Evolutionary conservation across 345 rosid genomes (phyloP), one percentile per base, ranked within the genome.

Genomic region (Tarenaya hassleriana): DNA sequence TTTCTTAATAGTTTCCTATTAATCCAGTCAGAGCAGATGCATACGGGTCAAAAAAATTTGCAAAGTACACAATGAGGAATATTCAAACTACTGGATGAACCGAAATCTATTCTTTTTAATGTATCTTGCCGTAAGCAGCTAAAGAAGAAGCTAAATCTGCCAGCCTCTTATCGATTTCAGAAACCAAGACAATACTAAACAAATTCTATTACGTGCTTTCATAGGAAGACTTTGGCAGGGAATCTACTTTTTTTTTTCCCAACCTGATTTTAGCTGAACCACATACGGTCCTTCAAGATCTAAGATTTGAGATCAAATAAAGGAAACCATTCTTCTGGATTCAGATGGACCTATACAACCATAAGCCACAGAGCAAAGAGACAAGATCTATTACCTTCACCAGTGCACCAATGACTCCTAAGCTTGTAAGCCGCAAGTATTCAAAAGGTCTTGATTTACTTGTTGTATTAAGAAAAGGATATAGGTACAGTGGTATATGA

Each of bases 381-480:
- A 47, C 6, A 1, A 8, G 27, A 31, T 47, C 37, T 16, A 16
- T 41, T 77, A 94, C 99, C 94, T 94, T 94, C 60, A 94, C 99
- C 61, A 94, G 74, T 34, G 99, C 97, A 64, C 99, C 97, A 16
- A 94, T 86, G 74, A 94, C 99, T 65, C 99, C 99, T 73, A 94
- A 74, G 73, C 97, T 94, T 47, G 97, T 94, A 42, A 88, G 95
- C 66, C 99, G 74, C 74, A 94, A 45, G 70, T 88, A 94, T 64
- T 94, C 99, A 24, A 81, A 94, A 52, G 99, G 95, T 70, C 95
- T 83, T 16, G 97, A 81, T 81, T 94, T 94, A 70, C 94, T 94
- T 18, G 88, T 83, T 56, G 97, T 88, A 52, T 94, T 85, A 11
- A 94, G 94, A 72, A 94, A 94, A 38, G 99, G 97, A 16, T 88